Conservation (phyloP, 495 filamentous ascomycete genomes). For the Emericellopsis terricola region DNA sequence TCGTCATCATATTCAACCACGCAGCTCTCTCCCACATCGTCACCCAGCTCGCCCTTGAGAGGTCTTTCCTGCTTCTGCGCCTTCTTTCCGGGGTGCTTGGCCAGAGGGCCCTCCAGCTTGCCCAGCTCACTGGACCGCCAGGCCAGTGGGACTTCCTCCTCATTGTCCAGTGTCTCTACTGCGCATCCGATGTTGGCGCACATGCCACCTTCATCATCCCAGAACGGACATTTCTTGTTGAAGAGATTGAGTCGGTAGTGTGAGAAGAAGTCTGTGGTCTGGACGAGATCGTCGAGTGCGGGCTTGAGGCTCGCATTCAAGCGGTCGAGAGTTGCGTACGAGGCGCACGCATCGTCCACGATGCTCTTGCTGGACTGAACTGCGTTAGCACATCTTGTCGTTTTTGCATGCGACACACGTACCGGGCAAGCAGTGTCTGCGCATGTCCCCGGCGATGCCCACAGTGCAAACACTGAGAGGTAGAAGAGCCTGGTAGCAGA, state of each 20-base stretch:
- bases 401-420: too few relatives aligned
- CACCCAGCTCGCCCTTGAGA: conserved; percentile 66
- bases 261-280: conserved; percentile 89
- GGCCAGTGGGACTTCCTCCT: conserved; percentile 77
- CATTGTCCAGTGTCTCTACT: conserved; percentile 90
- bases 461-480: conserved; percentile 58
- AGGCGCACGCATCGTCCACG: conserved; percentile 78
- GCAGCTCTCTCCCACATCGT: conserved; percentile 82
- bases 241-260: conserved; percentile 96
- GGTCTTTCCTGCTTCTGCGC: conserved; percentile 52
- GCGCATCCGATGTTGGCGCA: conserved; percentile 96
- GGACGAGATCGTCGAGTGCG: conserved; percentile 64
- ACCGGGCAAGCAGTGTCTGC: too few relatives aligned
- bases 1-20: conserved; percentile 96
- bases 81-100: conserved; percentile 63
- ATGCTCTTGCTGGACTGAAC: too few relatives aligned
- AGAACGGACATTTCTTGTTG: conserved; percentile 88
- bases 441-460: conserved; percentile 31
- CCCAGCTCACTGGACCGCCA: conserved; percentile 88
- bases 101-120: conserved; percentile 83
- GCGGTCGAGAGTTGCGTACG: conserved; percentile 72
- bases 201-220: conserved; percentile 83
- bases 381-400: too few relatives aligned
- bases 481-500: conserved; percentile 52
- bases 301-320: conserved; percentile 66